These are phyloP conservation scores for Scedosporium boydii DNA, from an alignment of 2,329 filamentous ascomycete genomes.

Conservation along the genomic window DNA sequence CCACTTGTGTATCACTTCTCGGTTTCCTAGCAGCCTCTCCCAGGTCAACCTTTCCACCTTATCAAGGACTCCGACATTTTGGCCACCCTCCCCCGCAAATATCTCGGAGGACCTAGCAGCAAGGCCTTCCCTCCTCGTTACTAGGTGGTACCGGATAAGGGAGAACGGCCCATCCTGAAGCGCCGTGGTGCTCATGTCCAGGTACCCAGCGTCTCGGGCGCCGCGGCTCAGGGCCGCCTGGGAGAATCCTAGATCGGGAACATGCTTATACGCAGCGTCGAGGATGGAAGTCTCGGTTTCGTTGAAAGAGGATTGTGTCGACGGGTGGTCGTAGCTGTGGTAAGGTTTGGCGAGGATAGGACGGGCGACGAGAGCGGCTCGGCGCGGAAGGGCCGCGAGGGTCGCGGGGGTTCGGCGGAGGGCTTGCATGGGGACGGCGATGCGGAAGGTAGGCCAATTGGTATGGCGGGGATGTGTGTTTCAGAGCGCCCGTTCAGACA, in stretches of 20 bases:
- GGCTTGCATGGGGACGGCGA: background rate
- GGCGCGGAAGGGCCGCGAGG: background rate
- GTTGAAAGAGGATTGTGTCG: slow-evolving; percentile 53
- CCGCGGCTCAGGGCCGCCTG: slow-evolving; percentile 62
- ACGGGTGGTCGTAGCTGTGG: slow-evolving; percentile 63
- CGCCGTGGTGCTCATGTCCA: slow-evolving; percentile 76
- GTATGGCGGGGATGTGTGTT: too few species aligned
- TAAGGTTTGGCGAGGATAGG: slow-evolving; percentile 30
- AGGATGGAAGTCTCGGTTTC: slow-evolving; percentile 67
- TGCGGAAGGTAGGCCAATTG: background rate
- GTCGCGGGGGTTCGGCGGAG: background rate
- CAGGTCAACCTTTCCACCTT: slow-evolving; percentile 66
- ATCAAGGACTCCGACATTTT: slow-evolving; percentile 38
- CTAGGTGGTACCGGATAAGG: slow-evolving; percentile 69
- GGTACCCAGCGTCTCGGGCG: slow-evolving; percentile 74
- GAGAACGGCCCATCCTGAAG: slow-evolving; percentile 74
- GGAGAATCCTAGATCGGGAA: slow-evolving; percentile 78
- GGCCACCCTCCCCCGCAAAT: slow-evolving; percentile 24
- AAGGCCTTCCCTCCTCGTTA: slow-evolving; percentile 55
- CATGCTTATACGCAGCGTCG: slow-evolving; percentile 65
- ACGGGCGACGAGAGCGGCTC: background rate
- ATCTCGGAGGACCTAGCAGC: slow-evolving; percentile 27
- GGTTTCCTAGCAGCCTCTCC: slow-evolving; percentile 68
- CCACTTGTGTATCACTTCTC: slow-evolving; percentile 64
- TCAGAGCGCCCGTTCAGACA: too few species aligned